Evolutionary conservation across 2,329 filamentous ascomycete species (phyloP).

Genomic region (Leptographium flavum): DNA sequence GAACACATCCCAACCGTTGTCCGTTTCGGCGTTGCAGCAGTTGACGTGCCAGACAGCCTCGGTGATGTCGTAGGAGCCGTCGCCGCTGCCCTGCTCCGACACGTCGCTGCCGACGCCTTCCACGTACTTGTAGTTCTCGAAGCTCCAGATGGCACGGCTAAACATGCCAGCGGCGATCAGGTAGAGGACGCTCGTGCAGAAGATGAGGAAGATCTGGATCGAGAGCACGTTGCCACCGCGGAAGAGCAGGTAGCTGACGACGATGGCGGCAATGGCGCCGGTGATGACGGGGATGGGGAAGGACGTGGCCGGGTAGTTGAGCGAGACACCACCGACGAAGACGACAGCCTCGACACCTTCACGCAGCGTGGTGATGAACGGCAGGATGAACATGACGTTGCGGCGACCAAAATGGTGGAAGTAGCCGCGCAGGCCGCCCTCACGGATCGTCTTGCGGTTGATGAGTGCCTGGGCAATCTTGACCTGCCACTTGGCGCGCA

Average conservation of each 20-base stretch:
- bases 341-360: slow-evolving; percentile 79
- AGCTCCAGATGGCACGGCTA: slow-evolving; percentile 57
- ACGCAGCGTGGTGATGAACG: slow-evolving; percentile 75
- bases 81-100: slow-evolving; percentile 35
- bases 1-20: slow-evolving; percentile 77
- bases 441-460: slow-evolving; percentile 21
- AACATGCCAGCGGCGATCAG: slow-evolving; percentile 70
- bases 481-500: slow-evolving; percentile 76
- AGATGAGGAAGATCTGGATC: slow-evolving; percentile 45
- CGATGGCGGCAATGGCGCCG: slow-evolving; percentile 51
- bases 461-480: slow-evolving; percentile 64
- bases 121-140: slow-evolving; percentile 40
- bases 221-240: slow-evolving; percentile 11
- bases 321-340: slow-evolving; percentile 72
- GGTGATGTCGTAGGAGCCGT: slow-evolving; percentile 65
- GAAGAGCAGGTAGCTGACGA: slow-evolving; percentile 64
- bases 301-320: slow-evolving; percentile 58
- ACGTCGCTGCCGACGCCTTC: slow-evolving; percentile 42
- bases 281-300: slow-evolving; percentile 66
- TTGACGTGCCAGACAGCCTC: slow-evolving; percentile 74
- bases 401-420: slow-evolving; percentile 47
- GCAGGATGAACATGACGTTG: slow-evolving; percentile 75
- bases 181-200: slow-evolving; percentile 67
- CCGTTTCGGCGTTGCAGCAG: slow-evolving; percentile 61
- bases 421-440: slow-evolving; percentile 16